These are phyloP conservation scores for Aquilaria malaccensis DNA, from an alignment of 345 rosid genomes.

Conservation along the genomic window DNA sequence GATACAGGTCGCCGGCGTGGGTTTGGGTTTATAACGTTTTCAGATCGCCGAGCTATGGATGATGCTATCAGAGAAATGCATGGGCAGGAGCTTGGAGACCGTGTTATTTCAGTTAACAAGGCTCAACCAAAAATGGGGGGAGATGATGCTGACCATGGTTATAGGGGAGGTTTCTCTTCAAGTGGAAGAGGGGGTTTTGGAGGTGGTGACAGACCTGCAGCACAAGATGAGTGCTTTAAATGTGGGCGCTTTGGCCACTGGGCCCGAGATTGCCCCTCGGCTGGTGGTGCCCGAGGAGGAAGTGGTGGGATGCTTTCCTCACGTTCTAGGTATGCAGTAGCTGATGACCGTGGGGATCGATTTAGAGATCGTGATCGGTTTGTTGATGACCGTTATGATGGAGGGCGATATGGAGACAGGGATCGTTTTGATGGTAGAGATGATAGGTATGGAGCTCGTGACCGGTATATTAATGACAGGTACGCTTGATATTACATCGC, in stretches of 20 bases:
- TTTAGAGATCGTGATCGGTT: conserved; percentile 81
- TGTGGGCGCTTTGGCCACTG: conserved; percentile 95
- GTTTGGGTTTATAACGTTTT: conserved; percentile 89
- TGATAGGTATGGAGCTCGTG: conserved; percentile 56
- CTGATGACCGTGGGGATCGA: conserved; percentile 64
- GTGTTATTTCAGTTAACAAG: conserved; percentile 89
- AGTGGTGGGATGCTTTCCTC: conserved; percentile 62
- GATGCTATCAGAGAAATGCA: conserved; percentile 97
- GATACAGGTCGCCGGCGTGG: conserved; percentile 95
- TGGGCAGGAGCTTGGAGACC: conserved; percentile 86
- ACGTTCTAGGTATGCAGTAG: conserved; percentile 72
- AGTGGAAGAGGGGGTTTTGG: conserved; percentile 64
- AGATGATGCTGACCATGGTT: conserved; percentile 69
- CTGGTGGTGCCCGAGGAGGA: conserved; percentile 75
- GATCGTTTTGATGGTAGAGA: conserved; percentile 80
- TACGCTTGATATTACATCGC: conserved; percentile 8
- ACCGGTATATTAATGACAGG: conserved; percentile 79
- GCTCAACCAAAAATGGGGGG: conserved; percentile 87
- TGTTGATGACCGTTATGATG: conserved; percentile 87
- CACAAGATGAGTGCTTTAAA: conserved; percentile 90
- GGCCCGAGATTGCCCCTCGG: conserved; percentile 97
- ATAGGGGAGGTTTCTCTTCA: conserved; percentile 75
- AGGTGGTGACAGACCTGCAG: conserved; percentile 65
- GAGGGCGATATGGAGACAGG: conserved; percentile 76
- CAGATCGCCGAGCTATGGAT: conserved; percentile 94